Evolutionary conservation across 2,329 filamentous ascomycete species (phyloP).

Genomic region (Hymenoscyphus infarciens): DNA sequence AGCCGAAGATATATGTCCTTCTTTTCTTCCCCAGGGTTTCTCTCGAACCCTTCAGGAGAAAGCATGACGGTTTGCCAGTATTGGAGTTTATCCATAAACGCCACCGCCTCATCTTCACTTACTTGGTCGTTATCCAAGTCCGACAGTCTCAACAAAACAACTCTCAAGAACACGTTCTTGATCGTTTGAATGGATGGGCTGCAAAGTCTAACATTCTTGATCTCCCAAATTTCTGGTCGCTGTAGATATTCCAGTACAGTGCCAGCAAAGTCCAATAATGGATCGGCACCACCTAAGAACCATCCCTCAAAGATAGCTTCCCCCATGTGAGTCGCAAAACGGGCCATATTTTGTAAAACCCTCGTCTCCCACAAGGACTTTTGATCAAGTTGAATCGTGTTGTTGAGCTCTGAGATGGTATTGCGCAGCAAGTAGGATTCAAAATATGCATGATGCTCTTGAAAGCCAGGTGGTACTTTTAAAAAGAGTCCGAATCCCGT

Average conservation of each 20-base stretch:
- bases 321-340: conserved; percentile 75
- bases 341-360: conserved; percentile 79
- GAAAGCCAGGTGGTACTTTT: conserved; percentile 86
- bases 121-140: conserved; percentile 69
- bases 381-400: conserved; percentile 66
- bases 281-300: conserved; percentile 86
- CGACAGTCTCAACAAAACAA: conserved; percentile 77
- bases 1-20: conserved; percentile 73
- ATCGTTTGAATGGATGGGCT: conserved; percentile 76
- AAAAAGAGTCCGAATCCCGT: conserved; percentile 79
- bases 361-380: conserved; percentile 74
- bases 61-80: conserved; percentile 96
- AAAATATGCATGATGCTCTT: conserved; percentile 93
- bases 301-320: conserved; percentile 95
- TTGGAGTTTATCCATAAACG: conserved; percentile 78
- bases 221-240: conserved; percentile 70
- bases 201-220: conserved; percentile 90
- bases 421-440: conserved; percentile 83
- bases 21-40: neutral
- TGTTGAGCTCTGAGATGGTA: conserved; percentile 67
- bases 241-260: conserved; percentile 85
- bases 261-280: conserved; percentile 81
- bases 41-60: conserved; percentile 68
- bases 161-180: conserved; percentile 70
- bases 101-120: conserved; percentile 58